Percentiles rank a stretch among this genome's conserved stretches.
These are phyloP conservation scores for Austroboletus festivus DNA, from an alignment of 768 basidiomycete species.

Conservation along the genomic window DNA sequence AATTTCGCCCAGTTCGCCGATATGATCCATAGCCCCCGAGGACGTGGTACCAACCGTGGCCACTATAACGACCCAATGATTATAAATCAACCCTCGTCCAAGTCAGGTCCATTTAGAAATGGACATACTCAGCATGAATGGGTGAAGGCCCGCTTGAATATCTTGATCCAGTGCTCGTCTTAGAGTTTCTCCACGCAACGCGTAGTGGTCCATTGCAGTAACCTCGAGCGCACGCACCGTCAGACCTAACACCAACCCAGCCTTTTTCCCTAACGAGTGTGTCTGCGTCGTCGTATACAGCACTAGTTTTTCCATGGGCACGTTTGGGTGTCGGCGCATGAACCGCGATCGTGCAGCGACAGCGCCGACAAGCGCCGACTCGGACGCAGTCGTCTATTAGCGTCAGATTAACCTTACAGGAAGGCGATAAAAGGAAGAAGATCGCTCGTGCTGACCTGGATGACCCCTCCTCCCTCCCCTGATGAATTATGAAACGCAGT, in stretches of 20 bases:
- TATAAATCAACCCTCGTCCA: background rate
- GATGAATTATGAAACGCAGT: conserved; percentile 61
- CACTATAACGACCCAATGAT: conserved; percentile 42
- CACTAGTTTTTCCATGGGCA: conserved; percentile 58
- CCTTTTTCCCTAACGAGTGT: conserved; percentile 78
- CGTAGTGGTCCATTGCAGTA: conserved; percentile 55
- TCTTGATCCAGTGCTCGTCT: conserved; percentile 65
- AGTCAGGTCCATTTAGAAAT: background rate
- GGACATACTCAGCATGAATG: conserved; percentile 72
- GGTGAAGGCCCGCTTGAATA: conserved; percentile 51
- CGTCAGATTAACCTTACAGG: too few species aligned
- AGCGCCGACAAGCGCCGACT: conserved; percentile 69
- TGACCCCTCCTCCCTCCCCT: conserved; percentile 75
- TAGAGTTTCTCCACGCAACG: conserved; percentile 63
- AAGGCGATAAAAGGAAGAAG: background rate
- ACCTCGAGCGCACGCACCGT: conserved; percentile 70
- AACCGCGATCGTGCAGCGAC: conserved; percentile 77
- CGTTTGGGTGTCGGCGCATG: conserved; percentile 45
- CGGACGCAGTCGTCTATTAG: conserved; percentile 77
- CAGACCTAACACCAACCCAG: conserved; percentile 78
- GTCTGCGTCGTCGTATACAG: conserved; percentile 91
- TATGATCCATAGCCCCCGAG: conserved; percentile 80
- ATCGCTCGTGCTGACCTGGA: conserved; percentile 52
- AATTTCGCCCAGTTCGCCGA: conserved; percentile 70
- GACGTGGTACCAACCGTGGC: conserved; percentile 92